phyloP scores from a whole-genome alignment of 768 basidiomycete genomes.

The Ephemerocybe angulata region DNA sequence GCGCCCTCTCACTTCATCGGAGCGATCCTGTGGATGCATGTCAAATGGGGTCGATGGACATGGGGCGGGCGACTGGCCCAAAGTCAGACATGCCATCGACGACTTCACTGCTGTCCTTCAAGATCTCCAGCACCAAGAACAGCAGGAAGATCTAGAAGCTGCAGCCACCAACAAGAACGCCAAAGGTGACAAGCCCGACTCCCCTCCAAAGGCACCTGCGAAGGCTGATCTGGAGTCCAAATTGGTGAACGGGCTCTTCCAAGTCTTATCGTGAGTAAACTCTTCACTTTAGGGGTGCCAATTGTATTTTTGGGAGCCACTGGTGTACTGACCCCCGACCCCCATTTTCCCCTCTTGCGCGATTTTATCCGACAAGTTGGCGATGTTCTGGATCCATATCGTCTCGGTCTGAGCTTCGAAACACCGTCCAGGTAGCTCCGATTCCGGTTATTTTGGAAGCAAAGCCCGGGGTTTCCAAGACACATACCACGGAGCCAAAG shows the following conservation, averaged over 20 bases:
- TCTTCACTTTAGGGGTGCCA: constrained; percentile 7
- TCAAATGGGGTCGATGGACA: constrained; percentile 75
- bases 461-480: constrained; percentile 8
- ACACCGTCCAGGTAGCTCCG: constrained; percentile 64
- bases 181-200: no score
- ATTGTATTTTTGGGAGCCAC: constrained; percentile 4
- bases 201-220: neutral
- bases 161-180: neutral
- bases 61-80: constrained; percentile 66
- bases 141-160: neutral
- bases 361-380: constrained; percentile 37
- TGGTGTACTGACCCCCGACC: neutral
- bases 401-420: constrained; percentile 51
- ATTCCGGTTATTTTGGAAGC: constrained; percentile 34
- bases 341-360: neutral
- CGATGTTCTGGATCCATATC: constrained; percentile 40
- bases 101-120: constrained; percentile 44
- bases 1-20: constrained; percentile 48
- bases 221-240: constrained; percentile 40
- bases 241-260: constrained; percentile 58
- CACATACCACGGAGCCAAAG: constrained; percentile 13
- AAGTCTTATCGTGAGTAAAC: constrained; percentile 62
- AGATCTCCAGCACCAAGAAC: constrained; percentile 18
- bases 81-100: constrained; percentile 57
- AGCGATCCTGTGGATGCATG: constrained; percentile 54